Percentiles rank a stretch among this genome's conserved stretches.
These are phyloP conservation scores for Pleochaeta shiraiana DNA, from an alignment of 2,329 filamentous ascomycete species.

Conservation along the genomic window DNA sequence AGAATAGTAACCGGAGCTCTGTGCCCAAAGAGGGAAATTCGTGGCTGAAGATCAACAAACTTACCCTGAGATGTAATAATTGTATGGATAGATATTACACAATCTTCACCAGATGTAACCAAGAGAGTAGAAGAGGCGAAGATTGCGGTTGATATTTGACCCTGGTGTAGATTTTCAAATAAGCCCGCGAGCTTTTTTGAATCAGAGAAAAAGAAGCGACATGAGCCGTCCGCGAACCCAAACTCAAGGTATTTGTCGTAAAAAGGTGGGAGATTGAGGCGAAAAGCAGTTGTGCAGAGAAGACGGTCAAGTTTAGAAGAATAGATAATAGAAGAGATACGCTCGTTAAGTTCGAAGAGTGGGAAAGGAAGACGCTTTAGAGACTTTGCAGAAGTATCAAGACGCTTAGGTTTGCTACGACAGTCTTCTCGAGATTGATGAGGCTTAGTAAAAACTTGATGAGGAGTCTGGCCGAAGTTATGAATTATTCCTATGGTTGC, in stretches of 20 bases:
- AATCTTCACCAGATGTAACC: constrained; percentile 81
- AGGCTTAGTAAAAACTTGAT: constrained; percentile 70
- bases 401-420: constrained; percentile 38
- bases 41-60: constrained; percentile 54
- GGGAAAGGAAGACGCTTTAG: constrained; percentile 61
- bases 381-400: constrained; percentile 59
- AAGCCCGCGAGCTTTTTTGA: constrained; percentile 65
- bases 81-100: constrained; percentile 69
- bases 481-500: constrained; percentile 93
- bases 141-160: constrained; percentile 61
- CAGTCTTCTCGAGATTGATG: constrained; percentile 58
- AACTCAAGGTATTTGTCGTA: constrained; percentile 91
- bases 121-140: constrained; percentile 83
- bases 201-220: constrained; percentile 77
- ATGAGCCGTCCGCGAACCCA: constrained; percentile 83
- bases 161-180: constrained; percentile 85
- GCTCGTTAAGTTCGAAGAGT: constrained; percentile 48
- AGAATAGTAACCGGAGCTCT: constrained; percentile 63
- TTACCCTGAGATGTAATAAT: constrained; percentile 42
- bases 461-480: constrained; percentile 94
- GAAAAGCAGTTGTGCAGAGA: constrained; percentile 63
- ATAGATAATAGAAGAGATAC: constrained; percentile 58
- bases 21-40: constrained; percentile 75
- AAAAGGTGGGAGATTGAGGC: constrained; percentile 63
- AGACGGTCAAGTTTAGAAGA: constrained; percentile 62